Evolutionary conservation across 116 monocot genomes (phyloP), one percentile per base, ranked within the genome.

Genomic region (Cymodocea nodosa): DNA sequence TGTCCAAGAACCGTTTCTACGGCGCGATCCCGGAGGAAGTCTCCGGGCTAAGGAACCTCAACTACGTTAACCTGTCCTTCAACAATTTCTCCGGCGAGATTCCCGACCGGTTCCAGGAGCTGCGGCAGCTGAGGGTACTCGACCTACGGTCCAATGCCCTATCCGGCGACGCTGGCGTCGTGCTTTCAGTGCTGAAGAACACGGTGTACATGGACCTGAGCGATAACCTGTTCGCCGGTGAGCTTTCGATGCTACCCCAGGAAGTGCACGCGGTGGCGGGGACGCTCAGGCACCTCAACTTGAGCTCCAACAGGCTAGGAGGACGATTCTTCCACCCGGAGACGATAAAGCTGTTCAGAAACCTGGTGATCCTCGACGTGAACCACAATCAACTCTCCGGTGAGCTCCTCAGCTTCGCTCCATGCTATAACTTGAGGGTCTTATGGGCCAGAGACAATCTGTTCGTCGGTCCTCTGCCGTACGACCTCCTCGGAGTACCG

Each of bases 1-100:
- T 93, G 17, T 93, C 93, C 11, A 50, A 71, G 23, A 94, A 94
- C 73, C 73, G 52, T 3, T 94, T 94, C 75, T 84, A 82, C 64
- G 94, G 94, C 16, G 78, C 84, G 5, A 60, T 94, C 53, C 94
- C 94, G 0, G 63, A 30, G 14, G 65, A 82, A 67, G 75, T 94
- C 65, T 54, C 77, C 2, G 77, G 82, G 1, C 75, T 94, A 5
- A 68, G 60, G 44, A 65, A 67, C 35, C 72, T 94, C 19, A 61
- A 63, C 22, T 55, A 75, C 68, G 59, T 94, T 37, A 94, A 94
- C 66, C 75, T 94, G 23, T 89, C 89, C 18, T 40, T 17, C 57
- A 92, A 92, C 71, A 39, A 52, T 49, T 87, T 92, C 77, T 9
- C 78, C 6, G 81, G 82, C 6, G 79, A 82, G 17, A 16, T 75